Evolutionary conservation across 2,329 filamentous ascomycete species (phyloP), one percentile per base, ranked within the genome.

Genomic region (Phialophora chinensis): DNA sequence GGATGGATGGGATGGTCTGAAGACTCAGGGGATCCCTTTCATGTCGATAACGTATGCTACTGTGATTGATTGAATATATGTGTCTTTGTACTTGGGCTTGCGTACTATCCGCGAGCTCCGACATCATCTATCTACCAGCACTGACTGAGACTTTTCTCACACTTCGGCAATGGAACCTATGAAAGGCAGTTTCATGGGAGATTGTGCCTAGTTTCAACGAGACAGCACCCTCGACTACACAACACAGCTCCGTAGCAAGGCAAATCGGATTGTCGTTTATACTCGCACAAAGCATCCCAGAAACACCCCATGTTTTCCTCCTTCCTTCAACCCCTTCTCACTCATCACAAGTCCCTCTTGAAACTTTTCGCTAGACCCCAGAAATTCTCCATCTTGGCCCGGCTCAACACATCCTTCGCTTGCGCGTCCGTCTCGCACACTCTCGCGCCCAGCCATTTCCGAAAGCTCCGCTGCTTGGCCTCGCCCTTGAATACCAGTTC

Each of bases 371-470:
- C 94, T 72, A 95, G 80, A 10, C 90, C 90, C 95, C 95, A 99
- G 75, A 99, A 94, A 74, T 90, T 96, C 73, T 98, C 94, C 86
- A 98, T 91, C 83, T 96, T 97, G 5, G 88, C 87, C 72, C 92
- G 86, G 12, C 88, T 81, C 69, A 99, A 79, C 25, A 89, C 85
- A 72, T 97, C 92, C 76, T 91, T 90, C 4, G 94, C 95, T 75
- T 96, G 91, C 11, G 89, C 86, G 77, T 99, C 95, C 1, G 91
- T 94, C 79, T 98, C 95, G 78, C 93, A 97, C n/a, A 95, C 88
- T 76, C 92, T 90, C 27, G 80, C 79, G 69, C 89, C 93, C 2
- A 90, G 86, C 91, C 94, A 98, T 75, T 92, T 93, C 71, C 91
- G 88, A 77, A 98, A 99, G 0, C 84, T 87, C 58, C 91, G 86